These are phyloP conservation scores for Magnusiomyces tetraspermus DNA, from an alignment of 1,139 yeast genomes.

Conservation along the genomic window DNA sequence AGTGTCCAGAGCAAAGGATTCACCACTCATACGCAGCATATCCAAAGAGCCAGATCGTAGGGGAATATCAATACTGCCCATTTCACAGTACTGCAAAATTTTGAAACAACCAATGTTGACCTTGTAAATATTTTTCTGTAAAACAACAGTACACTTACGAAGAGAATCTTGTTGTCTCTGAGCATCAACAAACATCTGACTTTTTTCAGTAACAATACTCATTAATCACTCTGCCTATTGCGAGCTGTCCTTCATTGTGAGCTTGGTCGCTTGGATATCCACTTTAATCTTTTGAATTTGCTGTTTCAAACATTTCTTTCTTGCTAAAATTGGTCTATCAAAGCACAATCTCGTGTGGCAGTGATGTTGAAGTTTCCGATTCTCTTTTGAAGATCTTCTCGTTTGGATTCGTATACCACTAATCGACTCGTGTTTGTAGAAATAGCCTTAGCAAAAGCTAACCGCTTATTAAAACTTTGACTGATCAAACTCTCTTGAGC, in stretches of 20 bases:
- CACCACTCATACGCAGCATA: constrained; percentile 37
- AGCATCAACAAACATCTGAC: constrained; percentile 10
- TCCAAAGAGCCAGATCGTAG: constrained; percentile 49
- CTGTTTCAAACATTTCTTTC: constrained; percentile 22
- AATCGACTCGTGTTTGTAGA: constrained; percentile 54
- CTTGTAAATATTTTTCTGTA: constrained; percentile 49
- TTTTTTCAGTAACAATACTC: constrained; percentile 3
- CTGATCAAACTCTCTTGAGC: constrained; percentile 53
- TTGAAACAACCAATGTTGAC: constrained; percentile 50
- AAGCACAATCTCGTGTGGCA: constrained; percentile 31
- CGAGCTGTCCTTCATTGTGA: not conserved
- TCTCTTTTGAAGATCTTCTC: constrained; percentile 43
- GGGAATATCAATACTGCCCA: constrained; percentile 63
- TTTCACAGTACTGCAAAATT: constrained; percentile 61
- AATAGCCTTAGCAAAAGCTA: constrained; percentile 52
- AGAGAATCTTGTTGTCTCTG: constrained; percentile 13
- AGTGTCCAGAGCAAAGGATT: constrained; percentile 24
- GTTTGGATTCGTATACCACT: constrained; percentile 52
- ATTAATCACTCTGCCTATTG: not conserved
- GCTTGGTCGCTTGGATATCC: constrained; percentile 17
- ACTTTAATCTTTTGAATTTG: constrained; percentile 21
- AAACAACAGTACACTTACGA: constrained; percentile 32
- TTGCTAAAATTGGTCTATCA: constrained; percentile 30
- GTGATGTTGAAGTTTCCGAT: constrained; percentile 34
- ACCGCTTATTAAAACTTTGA: constrained; percentile 52